Base-by-base conservation (phyloP, 2,329 filamentous ascomycete species). In the Hysterium pulicare region DNA sequence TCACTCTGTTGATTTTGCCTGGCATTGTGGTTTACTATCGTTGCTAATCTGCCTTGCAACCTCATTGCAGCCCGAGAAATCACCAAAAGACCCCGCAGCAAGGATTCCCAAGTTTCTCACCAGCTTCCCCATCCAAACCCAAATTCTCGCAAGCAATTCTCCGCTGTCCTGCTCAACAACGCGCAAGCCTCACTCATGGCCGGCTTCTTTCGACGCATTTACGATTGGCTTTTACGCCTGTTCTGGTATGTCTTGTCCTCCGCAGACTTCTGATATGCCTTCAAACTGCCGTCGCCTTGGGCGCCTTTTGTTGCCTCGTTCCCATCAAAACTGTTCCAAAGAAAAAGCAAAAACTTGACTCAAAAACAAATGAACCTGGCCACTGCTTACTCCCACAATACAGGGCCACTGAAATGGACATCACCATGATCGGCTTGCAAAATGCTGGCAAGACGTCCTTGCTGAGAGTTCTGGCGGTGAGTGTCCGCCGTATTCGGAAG, bases 341-440 rank as follows among this genome's bases (percentile, higher is more conserved):
- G 40, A 55, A 45, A 55, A 57, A 54, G 45, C 48, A 57, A 50
- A 51, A 30, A 36, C 39, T 22, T 34, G 33, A 11, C 15, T 31
- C 42, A 35, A 49, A 41, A 28, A 55, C 38, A 28, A 42, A 36
- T 11, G 28, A 38, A 44, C 32, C 47, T 47, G 41, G 39, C 45
- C 46, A 52, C 61, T 61, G 49, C 59, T 46, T 44, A 33, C 26
- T 44, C 38, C 44, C 46, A 40, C 44, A 49, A 40, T 53, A 21
- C 48, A 96, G 91, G 93, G 90, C 91, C 56, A 95, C 90, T 54
- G 93, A 98, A 76, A 96, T 98, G 90, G 93, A 98, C 72, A 91
- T 98, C 66, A 97, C 93, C 57, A 95, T 98, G 86, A 91, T 98
- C 67, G 93, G 93, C 19, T 75, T 98, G 64, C 93, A 98, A 68